Base-by-base conservation (phyloP, 108 stramenopile genomes). In the Cyclotella sp. region DNA sequence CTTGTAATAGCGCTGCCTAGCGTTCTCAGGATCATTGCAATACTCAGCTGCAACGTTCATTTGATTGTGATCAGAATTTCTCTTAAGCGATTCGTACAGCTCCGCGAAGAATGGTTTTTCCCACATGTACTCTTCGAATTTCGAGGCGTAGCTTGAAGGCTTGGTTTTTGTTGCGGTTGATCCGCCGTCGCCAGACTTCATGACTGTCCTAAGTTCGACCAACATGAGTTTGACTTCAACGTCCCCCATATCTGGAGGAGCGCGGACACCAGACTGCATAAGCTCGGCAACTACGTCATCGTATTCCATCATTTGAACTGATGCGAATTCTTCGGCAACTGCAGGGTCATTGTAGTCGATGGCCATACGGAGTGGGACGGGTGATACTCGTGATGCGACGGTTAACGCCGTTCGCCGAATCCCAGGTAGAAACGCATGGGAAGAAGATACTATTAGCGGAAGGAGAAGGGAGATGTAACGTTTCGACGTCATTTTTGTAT, bases 291-390 rank as follows among this genome's bases (percentile, higher is more conserved):
- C 90, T 27, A 95, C 89, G 12, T 95, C 94, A 24, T 95, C 94
- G 75, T 82, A 95, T 28, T 86, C 72, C 85, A 95, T 69, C 9
- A 75, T 67, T 75, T 92, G 91, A 15, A 93, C 88, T n/a, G 79
- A 73, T 44, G 74, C 83, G 69, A 90, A 95, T 73, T 95, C 94
- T 78, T 89, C 90, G 45, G 87, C 90, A 18, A 95, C 94, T 47
- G 86, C 85, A 18, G 94, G 94, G 78, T 95, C 91, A 77, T 91
- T 95, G 89, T 93, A 93, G 55, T 95, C 91, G 46, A 95, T 76
- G 58, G 91, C 91, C 93, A 94, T 94, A 67, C 13, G 80, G 26
- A 40, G 70, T 51, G 49, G 72, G 45, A 13, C 61, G 61, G 63
- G 15, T 14, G 63, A 53, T 65, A 39, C 29, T 30, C 52, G 63